Percentiles rank a stretch among this genome's conserved stretches.
These are phyloP conservation scores for Rhizopogon vesiculosus DNA, from an alignment of 768 basidiomycete species.

Conservation along the genomic window DNA sequence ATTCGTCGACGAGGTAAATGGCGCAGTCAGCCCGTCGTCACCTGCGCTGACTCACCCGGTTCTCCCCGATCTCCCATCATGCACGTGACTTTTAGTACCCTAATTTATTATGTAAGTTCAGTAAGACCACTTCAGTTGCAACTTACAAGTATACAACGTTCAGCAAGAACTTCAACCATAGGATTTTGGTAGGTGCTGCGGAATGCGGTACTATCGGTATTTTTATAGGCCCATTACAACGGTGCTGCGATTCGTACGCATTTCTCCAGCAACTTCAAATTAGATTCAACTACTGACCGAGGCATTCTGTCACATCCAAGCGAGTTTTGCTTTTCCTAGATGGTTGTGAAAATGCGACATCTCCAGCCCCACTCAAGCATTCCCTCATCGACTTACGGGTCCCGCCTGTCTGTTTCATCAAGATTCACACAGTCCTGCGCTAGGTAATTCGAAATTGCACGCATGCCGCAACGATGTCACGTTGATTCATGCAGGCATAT, in stretches of 20 bases:
- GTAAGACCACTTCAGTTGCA: too few relatives aligned
- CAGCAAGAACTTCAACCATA: background rate
- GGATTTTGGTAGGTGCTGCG: background rate
- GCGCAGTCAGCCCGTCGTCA: background rate
- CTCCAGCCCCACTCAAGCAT: slow-evolving; percentile 65
- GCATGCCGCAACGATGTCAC: background rate
- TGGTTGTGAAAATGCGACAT: slow-evolving; percentile 5
- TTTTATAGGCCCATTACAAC: background rate
- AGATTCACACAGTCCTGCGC: too few relatives aligned
- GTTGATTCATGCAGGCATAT: background rate
- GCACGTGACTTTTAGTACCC: too few relatives aligned
- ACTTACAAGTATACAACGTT: too few relatives aligned
- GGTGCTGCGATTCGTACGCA: background rate
- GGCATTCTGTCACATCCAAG: too few relatives aligned
- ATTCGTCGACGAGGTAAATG: background rate
- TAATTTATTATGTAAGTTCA: too few relatives aligned
- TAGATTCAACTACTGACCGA: background rate
- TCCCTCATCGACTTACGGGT: slow-evolving; percentile 81
- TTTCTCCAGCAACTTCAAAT: background rate
- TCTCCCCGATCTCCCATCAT: background rate
- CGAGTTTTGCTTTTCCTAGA: background rate
- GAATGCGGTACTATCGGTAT: background rate
- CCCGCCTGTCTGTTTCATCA: slow-evolving; percentile 82
- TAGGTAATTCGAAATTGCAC: background rate
- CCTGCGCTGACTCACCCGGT: background rate